Conservation (phyloP, 1,139 yeast genomes). For the Pichia norvegensis region DNA sequence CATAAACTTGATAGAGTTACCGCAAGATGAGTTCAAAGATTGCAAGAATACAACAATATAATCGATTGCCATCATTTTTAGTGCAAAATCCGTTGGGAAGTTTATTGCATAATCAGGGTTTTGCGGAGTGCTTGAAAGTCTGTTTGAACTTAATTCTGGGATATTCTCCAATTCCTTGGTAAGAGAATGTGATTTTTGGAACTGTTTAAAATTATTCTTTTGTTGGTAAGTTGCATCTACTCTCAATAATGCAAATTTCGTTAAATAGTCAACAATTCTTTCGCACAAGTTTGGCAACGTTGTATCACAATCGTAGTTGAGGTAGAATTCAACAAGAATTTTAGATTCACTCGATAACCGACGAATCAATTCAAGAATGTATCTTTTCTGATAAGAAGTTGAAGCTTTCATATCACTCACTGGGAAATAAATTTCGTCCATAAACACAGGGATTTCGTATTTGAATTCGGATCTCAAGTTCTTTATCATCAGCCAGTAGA, state of each 20-base stretch:
- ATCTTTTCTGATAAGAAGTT: constrained; percentile 86
- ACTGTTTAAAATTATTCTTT: constrained; percentile 56
- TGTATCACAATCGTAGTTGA: constrained; percentile 92
- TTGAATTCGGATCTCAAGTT: constrained; percentile 83
- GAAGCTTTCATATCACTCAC: constrained; percentile 88
- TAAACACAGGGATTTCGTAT: constrained; percentile 86
- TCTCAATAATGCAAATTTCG: constrained; percentile 62
- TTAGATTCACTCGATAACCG: constrained; percentile 84
- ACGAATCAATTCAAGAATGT: constrained; percentile 68
- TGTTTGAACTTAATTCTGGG: constrained; percentile 68
- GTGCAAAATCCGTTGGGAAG: constrained; percentile 73
- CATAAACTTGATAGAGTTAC: constrained; percentile 29
- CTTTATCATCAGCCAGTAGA: constrained; percentile 82
- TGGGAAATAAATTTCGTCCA: constrained; percentile 90
- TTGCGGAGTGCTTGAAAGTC: constrained; percentile 53
- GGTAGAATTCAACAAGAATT: constrained; percentile 81
- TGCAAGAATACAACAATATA: constrained; percentile 77
- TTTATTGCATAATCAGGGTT: constrained; percentile 47
- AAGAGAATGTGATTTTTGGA: constrained; percentile 52
- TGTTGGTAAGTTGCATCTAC: constrained; percentile 61
- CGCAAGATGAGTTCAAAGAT: constrained; percentile 85
- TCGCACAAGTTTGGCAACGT: constrained; percentile 82
- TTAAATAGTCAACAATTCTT: constrained; percentile 66
- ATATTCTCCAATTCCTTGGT: constrained; percentile 68
- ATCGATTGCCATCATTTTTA: constrained; percentile 73